A percentile compares a stretch with the other conserved stretches of the same genome.
These are phyloP conservation scores for Meyerozyma guilliermondii DNA, from an alignment of 1,139 yeast species.

Conservation along the genomic window DNA sequence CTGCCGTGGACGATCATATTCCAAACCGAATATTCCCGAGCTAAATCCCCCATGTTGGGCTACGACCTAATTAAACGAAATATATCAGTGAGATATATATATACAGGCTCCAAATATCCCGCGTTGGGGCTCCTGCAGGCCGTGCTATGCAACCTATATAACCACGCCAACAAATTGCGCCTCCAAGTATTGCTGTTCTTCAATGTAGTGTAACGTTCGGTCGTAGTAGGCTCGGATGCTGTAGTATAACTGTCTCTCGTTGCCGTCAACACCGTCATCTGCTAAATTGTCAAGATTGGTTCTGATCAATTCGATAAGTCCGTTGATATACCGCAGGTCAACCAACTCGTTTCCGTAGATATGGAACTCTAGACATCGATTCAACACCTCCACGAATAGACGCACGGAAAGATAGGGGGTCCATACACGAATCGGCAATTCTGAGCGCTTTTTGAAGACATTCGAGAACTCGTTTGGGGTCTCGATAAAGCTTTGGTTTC, in stretches of 20 bases:
- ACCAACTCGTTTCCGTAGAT: slow-evolving; percentile 75
- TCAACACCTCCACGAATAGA: slow-evolving; percentile 82
- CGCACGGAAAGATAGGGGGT: slow-evolving; percentile 71
- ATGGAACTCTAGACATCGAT: slow-evolving; percentile 78
- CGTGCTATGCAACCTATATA: slow-evolving; percentile 8
- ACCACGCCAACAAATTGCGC: slow-evolving; percentile 49
- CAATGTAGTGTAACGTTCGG: slow-evolving; percentile 63
- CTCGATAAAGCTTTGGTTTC: slow-evolving; percentile 19
- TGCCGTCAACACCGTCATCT: slow-evolving; percentile 21
- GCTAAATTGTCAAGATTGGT: slow-evolving; percentile 61
- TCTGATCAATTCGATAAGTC: slow-evolving; percentile 77
- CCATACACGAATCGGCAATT: slow-evolving; percentile 92
- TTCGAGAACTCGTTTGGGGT: slow-evolving; percentile 42
- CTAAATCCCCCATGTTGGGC: slow-evolving; percentile 7
- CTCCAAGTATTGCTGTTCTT: slow-evolving; percentile 60
- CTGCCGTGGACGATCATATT: slow-evolving; percentile 16
- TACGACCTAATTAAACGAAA: neutral
- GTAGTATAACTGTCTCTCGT: slow-evolving; percentile 30
- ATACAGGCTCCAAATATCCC: neutral
- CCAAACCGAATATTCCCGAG: slow-evolving; percentile 16
- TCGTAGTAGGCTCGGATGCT: slow-evolving; percentile 43
- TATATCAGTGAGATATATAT: neutral
- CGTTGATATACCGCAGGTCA: slow-evolving; percentile 73
- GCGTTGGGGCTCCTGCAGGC: neutral
- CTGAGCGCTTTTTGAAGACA: slow-evolving; percentile 64